Evolutionary conservation across 2,329 filamentous ascomycete species (phyloP).

Genomic region (Gyromitra esculenta): DNA sequence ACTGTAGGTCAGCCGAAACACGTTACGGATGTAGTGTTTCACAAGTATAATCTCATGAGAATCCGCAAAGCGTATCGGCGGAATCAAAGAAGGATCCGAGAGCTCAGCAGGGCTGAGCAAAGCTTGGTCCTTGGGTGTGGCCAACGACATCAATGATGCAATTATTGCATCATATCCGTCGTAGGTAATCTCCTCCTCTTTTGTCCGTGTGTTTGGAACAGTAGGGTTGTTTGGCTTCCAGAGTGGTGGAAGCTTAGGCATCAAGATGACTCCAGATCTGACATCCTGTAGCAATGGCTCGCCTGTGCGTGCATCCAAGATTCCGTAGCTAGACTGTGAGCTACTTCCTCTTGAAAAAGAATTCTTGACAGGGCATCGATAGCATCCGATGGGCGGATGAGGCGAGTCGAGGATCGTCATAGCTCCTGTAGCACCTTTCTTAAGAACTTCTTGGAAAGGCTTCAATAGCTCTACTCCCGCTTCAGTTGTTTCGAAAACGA

Average conservation of each 20-base stretch:
- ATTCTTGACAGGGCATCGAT: conserved; percentile 42
- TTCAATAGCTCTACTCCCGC: conserved; percentile 27
- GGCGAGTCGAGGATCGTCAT: conserved; percentile 35
- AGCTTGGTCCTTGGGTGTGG: conserved; percentile 11
- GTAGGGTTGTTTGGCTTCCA: conserved; percentile 21
- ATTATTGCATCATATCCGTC: conserved; percentile 45
- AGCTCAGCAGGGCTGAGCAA: conserved; percentile 17
- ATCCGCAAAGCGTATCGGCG: conserved; percentile 16
- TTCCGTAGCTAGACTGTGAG: conserved; percentile 15
- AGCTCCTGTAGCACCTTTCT: conserved; percentile 2
- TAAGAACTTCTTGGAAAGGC: conserved; percentile 21
- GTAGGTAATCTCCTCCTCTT: conserved; percentile 43
- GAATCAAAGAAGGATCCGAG: conserved; percentile 16
- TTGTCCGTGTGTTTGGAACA: conserved; percentile 38
- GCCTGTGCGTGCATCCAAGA: conserved; percentile 27
- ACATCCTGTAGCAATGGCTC: conserved; percentile 27
- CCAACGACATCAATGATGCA: conserved; percentile 31
- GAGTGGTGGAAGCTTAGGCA: conserved; percentile 20
- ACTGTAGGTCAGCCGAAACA: conserved; percentile 35
- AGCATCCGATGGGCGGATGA: conserved; percentile 34
- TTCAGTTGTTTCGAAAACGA: conserved; percentile 30
- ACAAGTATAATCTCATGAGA: conserved; percentile 35
- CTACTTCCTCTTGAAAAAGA: conserved; percentile 11
- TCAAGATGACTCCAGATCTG: conserved; percentile 22
- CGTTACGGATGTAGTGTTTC: conserved; percentile 42